Base-by-base conservation (phyloP, 805 yeast genomes). In the Lachancea fermentati region DNA sequence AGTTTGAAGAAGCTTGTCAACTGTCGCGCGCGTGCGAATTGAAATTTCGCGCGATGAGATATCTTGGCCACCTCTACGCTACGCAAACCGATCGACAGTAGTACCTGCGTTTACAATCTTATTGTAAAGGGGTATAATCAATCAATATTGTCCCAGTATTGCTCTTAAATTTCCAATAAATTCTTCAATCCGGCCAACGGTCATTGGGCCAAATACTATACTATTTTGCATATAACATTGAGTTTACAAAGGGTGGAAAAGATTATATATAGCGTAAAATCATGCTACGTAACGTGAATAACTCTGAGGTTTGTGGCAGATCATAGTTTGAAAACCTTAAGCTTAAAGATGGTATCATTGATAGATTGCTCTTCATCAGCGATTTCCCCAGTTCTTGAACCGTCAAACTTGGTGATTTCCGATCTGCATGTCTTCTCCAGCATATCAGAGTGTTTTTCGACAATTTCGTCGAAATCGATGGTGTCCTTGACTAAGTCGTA, bases 311-410 rank as follows among this genome's bases (percentile, higher is more conserved):
- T 22, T 7, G 7, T 22, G 7, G 26, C 26, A 22, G 11, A 22
- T 39, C 69, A 80, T 45, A 88, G 62, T 63, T 71, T 79, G 65
- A 88, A 74, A 60, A 89, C 75, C 65, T 94, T 80, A 66, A 89
- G 73, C 47, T 75, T 73, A 71, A 89, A 80, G 38, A 76, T 66
- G 37, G 95, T 81, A 49, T 85, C 95, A 54, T 85, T 85, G 65
- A 78, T 80, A 48, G 73, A 66, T 63, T 87, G 94, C 57, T 87
- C 95, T 68, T 91, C 97, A 55, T 87, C 95, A 44, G 83, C 88
- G 51, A 93, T 76, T 42, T 85, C 72, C 29, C 14, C 32, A 18
- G 62, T 56, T 37, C 54, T 68, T n/a, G 72, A 66, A 31, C 72
- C 67, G 47, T 68, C 68, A 43, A 63, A 65, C 31, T 67, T 69